These are phyloP conservation scores for Yamadazyma nakazawae DNA, from an alignment of 805 yeast species.

Conservation along the genomic window DNA sequence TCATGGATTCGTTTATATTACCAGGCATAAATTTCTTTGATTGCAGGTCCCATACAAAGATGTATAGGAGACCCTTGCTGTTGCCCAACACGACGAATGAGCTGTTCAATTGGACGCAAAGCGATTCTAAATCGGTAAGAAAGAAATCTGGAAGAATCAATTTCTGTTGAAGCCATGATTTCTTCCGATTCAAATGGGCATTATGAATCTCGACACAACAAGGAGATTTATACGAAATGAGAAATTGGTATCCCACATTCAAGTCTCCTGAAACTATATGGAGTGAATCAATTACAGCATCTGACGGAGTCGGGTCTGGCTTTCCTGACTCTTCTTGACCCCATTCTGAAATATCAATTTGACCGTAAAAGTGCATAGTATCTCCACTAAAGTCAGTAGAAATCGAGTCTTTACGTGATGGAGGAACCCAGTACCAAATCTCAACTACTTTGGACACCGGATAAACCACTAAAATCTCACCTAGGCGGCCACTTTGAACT, in stretches of 20 bases:
- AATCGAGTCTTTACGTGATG: slow-evolving; percentile 1
- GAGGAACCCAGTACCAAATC: slow-evolving; percentile 34
- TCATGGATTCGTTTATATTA: slow-evolving; percentile 18
- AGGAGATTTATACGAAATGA: slow-evolving; percentile 5
- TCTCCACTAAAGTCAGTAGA: slow-evolving; percentile 21
- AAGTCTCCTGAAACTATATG: slow-evolving; percentile 8
- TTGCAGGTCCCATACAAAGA: slow-evolving; percentile 11
- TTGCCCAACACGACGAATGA: slow-evolving; percentile 21
- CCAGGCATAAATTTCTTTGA: slow-evolving; percentile 10
- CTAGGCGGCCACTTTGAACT: slow-evolving; percentile 28
- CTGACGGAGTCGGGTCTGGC: not conserved
- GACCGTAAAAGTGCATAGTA: slow-evolving; percentile 21
- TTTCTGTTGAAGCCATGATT: not conserved
- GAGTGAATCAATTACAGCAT: slow-evolving; percentile 8
- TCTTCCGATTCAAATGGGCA: not conserved
- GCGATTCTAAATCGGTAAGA: not conserved
- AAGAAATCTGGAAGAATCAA: slow-evolving; percentile 12
- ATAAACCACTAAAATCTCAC: slow-evolving; percentile 30
- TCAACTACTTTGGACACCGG: slow-evolving; percentile 19
- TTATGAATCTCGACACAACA: not conserved
- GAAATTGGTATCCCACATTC: slow-evolving; percentile 8
- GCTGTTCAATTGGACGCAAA: slow-evolving; percentile 19
- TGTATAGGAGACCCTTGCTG: slow-evolving; percentile 21
- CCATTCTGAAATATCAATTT: slow-evolving; percentile 4
- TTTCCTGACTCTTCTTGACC: not conserved